Conservation (phyloP, 257 asterid species). For the Henckelia pumila region DNA sequence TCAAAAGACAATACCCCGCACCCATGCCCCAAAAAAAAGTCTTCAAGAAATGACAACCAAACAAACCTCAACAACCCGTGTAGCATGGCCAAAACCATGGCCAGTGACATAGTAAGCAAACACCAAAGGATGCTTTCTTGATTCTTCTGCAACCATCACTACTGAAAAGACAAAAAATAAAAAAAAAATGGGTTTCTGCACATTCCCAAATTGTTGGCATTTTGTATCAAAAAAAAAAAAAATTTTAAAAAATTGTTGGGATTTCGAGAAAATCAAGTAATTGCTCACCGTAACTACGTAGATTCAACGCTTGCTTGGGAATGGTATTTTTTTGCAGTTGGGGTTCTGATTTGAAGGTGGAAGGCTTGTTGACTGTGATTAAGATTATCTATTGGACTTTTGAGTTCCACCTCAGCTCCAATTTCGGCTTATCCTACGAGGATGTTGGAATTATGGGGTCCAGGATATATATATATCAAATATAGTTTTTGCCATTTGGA, state of each 20-base stretch:
- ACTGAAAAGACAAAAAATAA: background rate
- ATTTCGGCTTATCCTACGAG: background rate
- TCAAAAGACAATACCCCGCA: background rate
- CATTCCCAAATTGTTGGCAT: background rate
- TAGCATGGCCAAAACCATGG: conserved; percentile 97
- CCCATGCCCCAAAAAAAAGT: background rate
- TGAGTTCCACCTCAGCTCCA: background rate
- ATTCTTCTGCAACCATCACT: conserved; percentile 48
- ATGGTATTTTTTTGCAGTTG: background rate
- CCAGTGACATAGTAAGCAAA: conserved; percentile 96
- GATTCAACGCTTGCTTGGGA: background rate
- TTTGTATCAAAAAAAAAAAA: too few species aligned
- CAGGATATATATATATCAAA: too few species aligned
- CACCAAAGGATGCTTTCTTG: conserved; percentile 45
- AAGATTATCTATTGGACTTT: background rate
- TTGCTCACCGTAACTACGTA: background rate
- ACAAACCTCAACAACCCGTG: conserved; percentile 87
- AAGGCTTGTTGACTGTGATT: background rate
- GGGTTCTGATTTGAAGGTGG: background rate
- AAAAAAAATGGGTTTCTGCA: background rate
- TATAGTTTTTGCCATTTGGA: too few species aligned
- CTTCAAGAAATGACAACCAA: background rate
- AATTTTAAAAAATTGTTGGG: background rate
- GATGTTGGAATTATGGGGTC: background rate
- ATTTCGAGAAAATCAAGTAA: background rate